Base-by-base conservation (phyloP, 163 green algal genomes). In the Chlamydomonas reinhardtii region DNA sequence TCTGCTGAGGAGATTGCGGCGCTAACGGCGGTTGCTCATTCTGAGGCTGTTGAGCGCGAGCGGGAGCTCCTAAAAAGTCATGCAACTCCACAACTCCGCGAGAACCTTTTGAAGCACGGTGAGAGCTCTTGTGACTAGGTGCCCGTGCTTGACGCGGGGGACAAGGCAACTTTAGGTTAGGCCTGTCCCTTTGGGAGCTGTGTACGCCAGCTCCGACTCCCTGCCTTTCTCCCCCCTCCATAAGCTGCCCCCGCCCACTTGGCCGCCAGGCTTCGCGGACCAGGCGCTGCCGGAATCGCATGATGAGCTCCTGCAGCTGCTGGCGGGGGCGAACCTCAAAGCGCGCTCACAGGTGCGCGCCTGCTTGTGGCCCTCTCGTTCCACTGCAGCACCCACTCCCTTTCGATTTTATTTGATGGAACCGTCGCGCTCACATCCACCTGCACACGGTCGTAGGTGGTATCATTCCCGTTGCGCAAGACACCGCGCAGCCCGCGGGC, bases 391-490 rank as follows among this genome's bases (percentile, higher is more conserved):
- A n/a, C n/a, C n/a, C n/a, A n/a, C n/a, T n/a, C n/a, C n/a, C n/a
- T n/a, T n/a, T n/a, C n/a, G n/a, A n/a, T n/a, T n/a, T n/a, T n/a
- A n/a, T n/a, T n/a, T n/a, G n/a, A n/a, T n/a, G n/a, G n/a, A n/a
- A n/a, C n/a, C n/a, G n/a, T n/a, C n/a, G n/a, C n/a, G n/a, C n/a
- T n/a, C n/a, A n/a, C n/a, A n/a, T n/a, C n/a, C n/a, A n/a, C n/a
- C 39, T 48, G 39, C 39, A 48, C 39, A 48, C 39, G 5, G 39
- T 8, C 39, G 39, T 74, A 89, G 74, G 83, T 84, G n/a, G 75
- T 83, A 22, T 83, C 74, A 1, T 80, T 84, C 62, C 83, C 83
- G 25, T 66, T 89, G n/a, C 74, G 74, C 34, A 81, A 81, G 32
- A 84, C 83, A 24, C 83, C 83, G 20, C 65, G 66, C 52, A 89